Base-by-base conservation (phyloP, 345 rosid genomes). In the Melastoma malabathricum region DNA sequence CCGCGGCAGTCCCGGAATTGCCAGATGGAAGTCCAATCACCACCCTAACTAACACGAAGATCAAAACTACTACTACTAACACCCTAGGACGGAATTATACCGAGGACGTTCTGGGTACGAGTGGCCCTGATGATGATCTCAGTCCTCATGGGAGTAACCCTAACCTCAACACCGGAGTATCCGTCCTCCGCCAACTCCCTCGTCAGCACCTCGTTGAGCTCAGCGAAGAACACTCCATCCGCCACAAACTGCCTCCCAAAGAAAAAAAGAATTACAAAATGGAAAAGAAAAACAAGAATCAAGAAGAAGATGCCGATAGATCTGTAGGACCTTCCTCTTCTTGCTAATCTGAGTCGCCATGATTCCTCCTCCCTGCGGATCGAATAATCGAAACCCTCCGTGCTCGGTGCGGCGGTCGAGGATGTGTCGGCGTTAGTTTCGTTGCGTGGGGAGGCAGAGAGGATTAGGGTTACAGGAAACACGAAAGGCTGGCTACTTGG, bases 61-160 rank as follows among this genome's bases (percentile, higher is more conserved):
- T 29, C 41, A 34, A 2, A 6, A 0, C 54, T 7, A 16, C 39
- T 31, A 47, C 41, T 39, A 15, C 18, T 12, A 20, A 10, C 38
- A 27, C 27, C 2, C 16, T 1, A 0, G 17, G 1, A 18, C 2
- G 15, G 20, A 59, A 10, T 17, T 46, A 44, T 44, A 61, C 64
- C 64, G 2, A 61, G 64, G 34, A 61, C 64, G 18, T 61, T 61
- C 57, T 61, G 64, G 10, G 64, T 61, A 34, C 64, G 64, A n/a
- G 64, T 61, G 18, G 64, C 64, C 43, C 64, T 47, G 0, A 61
- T 61, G 48, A 61, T 61, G 59, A 61, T 61, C 59, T 61, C 64
- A 43, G 64, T 61, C 38, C 64, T 52, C 64, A 61, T 61, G 43
- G 64, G 64, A n/a, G 64, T 61, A 17, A 61, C 64, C 48, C 64